Base-by-base conservation (phyloP, 768 basidiomycete species). In the Macrocybe gigantea region DNA sequence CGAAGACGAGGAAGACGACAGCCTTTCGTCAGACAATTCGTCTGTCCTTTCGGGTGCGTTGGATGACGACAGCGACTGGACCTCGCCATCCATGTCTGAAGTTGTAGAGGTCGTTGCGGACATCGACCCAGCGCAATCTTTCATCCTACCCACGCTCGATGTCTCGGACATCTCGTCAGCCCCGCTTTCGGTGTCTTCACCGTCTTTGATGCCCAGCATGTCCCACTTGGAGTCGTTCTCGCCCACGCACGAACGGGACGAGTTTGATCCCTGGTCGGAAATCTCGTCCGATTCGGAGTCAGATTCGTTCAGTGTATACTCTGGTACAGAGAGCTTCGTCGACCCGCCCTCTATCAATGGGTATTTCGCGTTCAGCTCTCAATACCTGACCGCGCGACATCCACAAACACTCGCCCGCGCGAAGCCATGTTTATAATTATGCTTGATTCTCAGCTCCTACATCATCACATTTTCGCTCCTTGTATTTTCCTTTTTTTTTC, bases 121-220 rank as follows among this genome's bases (percentile, higher is more conserved):
- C 22, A 66, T 75, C 15, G 83, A 88, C 56, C 78, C 83, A 8
- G 69, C 85, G 3, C 68, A 77, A 13, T 86, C 87, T 2, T 78
- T 93, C 49, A 64, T 92, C 8, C 66, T 91, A n/a, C 88, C 89
- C 5, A 85, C 80, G 1, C 73, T 90, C 45, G 86, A 89, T 60
- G 76, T 87, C 53, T 85, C 85, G 0, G 22, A 22, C 22, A 4
- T 22, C 22, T 74, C 80, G 5, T 64, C 71, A 6, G 53, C 53
- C 8, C 44, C 55, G 6, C 47, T 10, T 35, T 45, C 41, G 9
- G 34, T 39, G 1, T 38, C 50, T 11, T 53, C 51, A 11, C 51
- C 48, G 33, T 40, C 41, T 15, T 50, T 49, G 5, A 49, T 56
- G 7, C 53, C 50, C 3, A 37, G 35, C 32, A 31, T 10, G 42